Conservation (phyloP, 805 yeast species). For the Candida vaughaniae region DNA sequence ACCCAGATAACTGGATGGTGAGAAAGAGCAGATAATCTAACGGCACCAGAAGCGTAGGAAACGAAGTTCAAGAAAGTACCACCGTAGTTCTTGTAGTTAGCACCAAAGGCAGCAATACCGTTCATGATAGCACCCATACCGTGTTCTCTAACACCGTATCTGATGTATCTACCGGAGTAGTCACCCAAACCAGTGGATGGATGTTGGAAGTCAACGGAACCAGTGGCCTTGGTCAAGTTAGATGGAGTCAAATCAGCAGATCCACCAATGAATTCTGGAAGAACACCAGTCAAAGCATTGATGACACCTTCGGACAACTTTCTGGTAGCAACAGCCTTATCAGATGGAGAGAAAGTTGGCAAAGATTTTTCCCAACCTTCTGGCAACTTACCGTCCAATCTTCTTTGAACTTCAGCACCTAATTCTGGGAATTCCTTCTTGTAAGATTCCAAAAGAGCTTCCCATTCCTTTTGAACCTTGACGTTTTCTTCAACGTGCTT, state of each 20-base stretch:
- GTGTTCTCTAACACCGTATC: conserved; percentile 98
- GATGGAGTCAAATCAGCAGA: conserved; percentile 98
- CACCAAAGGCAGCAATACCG: conserved; percentile 91
- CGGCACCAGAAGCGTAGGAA: conserved; percentile 81
- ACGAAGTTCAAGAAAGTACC: conserved; percentile 97
- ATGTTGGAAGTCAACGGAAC: conserved; percentile 89
- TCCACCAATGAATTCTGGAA: conserved; percentile 94
- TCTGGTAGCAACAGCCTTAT: conserved; percentile 87
- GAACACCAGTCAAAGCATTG: conserved; percentile 52
- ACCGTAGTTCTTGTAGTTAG: conserved; percentile 85
- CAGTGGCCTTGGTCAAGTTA: conserved; percentile 86
- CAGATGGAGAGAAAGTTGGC: conserved; percentile 77
- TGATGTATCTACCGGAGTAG: conserved; percentile 87
- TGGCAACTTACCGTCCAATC: conserved; percentile 78
- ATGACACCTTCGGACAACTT: conserved; percentile 85
- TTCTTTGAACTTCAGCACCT: conserved; percentile 77
- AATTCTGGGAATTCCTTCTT: conserved; percentile 66
- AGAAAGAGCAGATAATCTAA: conserved; percentile 78
- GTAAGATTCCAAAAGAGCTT: conserved; percentile 60
- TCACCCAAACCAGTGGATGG: conserved; percentile 76
- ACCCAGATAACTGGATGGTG: conserved; percentile 84
- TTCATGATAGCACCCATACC: conserved; percentile 98
- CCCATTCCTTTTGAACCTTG: conserved; percentile 73
- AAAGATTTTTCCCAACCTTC: conserved; percentile 71
- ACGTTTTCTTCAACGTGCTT: conserved; percentile 62